Conservation (phyloP, 2,329 filamentous ascomycete species). For the Tolypocladium ovalisporum region DNA sequence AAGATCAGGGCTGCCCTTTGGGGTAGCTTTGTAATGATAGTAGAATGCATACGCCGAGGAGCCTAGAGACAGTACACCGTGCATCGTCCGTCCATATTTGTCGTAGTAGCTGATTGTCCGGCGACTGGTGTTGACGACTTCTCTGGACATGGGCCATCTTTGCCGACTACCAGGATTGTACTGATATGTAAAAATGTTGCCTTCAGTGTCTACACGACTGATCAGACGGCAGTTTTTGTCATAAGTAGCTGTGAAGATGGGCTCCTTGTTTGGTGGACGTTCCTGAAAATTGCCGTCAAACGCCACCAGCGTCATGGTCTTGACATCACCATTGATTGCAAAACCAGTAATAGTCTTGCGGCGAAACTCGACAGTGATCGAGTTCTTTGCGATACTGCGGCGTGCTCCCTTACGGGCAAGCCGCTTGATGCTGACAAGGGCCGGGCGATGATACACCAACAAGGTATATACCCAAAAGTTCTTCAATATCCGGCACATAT, state of each 20-base stretch:
- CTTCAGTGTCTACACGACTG: constrained; percentile 10
- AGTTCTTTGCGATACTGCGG: constrained; percentile 15
- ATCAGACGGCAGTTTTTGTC: constrained; percentile 16
- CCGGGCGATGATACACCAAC: constrained; percentile 20
- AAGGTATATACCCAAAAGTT: constrained; percentile 20
- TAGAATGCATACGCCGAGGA: constrained; percentile 18
- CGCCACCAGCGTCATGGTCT: constrained; percentile 16
- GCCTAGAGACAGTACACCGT: constrained; percentile 16
- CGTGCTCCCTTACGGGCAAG: constrained; percentile 20
- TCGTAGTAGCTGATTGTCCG: constrained; percentile 20
- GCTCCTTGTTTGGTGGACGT: constrained; percentile 9
- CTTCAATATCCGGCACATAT: constrained; percentile 17
- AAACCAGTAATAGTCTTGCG: constrained; percentile 22
- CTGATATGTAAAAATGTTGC: constrained; percentile 13
- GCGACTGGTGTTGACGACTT: constrained; percentile 10
- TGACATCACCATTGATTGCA: constrained; percentile 11
- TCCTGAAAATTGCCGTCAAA: constrained; percentile 14
- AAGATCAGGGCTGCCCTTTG: constrained; percentile 19
- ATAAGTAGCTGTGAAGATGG: constrained; percentile 15
- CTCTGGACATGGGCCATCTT: constrained; percentile 15
- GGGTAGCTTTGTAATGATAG: constrained; percentile 23
- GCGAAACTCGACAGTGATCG: constrained; percentile 17
- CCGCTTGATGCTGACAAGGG: constrained; percentile 18
- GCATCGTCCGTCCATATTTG: constrained; percentile 19
- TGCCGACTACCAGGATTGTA: constrained; percentile 9